Conservation (phyloP, 352 stramenopile species). For the Phytophthora ramorum region DNA sequence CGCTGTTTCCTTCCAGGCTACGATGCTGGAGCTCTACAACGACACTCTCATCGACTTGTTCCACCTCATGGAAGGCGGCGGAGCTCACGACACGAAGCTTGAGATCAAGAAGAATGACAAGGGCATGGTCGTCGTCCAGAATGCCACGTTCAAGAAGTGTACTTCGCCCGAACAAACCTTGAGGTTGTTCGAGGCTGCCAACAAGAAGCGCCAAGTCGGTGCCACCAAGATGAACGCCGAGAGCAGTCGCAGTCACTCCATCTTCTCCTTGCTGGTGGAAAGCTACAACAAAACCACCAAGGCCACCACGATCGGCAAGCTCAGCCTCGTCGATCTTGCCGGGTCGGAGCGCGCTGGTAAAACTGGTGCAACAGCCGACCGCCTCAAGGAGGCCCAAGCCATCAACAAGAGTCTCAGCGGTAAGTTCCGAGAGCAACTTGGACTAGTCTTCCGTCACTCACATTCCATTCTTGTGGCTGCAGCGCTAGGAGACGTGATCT, state of each 20-base stretch:
- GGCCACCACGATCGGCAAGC: constrained; percentile 78
- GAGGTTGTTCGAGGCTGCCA: constrained; percentile 87
- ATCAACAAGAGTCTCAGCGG: constrained; percentile 93
- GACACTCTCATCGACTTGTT: constrained; percentile 92
- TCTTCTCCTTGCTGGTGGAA: constrained; percentile 90
- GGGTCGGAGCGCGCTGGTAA: constrained; percentile 90
- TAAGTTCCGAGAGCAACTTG: constrained; percentile 21
- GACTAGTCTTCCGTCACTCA: not conserved
- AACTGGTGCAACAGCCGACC: constrained; percentile 84
- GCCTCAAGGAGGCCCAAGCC: constrained; percentile 88
- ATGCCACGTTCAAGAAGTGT: constrained; percentile 82
- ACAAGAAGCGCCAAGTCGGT: constrained; percentile 90
- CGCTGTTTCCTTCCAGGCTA: constrained; percentile 78
- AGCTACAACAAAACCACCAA: constrained; percentile 92
- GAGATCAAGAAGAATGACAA: constrained; percentile 95
- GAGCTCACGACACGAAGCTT: constrained; percentile 73
- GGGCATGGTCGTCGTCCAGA: constrained; percentile 92
- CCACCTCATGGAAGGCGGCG: constrained; percentile 73
- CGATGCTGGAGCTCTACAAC: constrained; percentile 95
- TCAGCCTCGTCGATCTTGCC: constrained; percentile 90
- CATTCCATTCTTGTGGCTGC: not conserved
- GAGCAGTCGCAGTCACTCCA: constrained; percentile 89
- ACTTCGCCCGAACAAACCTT: constrained; percentile 78
- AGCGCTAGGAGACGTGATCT: constrained; percentile 93
- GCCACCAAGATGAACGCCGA: constrained; percentile 95